Evolutionary conservation across 768 basidiomycete genomes (phyloP), one percentile per base, ranked within the genome.

Genomic region (Leccinum longicurvipes): DNA sequence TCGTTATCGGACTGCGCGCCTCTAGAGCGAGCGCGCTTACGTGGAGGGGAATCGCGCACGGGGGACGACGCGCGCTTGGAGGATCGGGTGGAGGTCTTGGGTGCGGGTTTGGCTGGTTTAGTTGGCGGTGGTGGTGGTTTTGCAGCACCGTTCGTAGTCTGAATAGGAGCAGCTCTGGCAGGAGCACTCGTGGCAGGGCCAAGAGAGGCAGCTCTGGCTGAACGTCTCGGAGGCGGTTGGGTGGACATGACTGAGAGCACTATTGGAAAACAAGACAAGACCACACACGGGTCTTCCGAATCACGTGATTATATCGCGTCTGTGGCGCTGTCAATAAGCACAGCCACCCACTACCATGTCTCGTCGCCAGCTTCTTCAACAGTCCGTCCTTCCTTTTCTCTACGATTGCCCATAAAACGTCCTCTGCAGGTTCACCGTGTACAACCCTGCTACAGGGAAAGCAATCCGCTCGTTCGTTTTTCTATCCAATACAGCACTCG

Each of bases 361-460:
- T n/a, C 34, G 19, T 25, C 55, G 21, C 17, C n/a, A n/a, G n/a
- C 36, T 32, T 14, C 49, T 46, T 14, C 51, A 54, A 24, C 59
- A 57, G 25, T 67, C 60, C 50, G 28, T n/a, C n/a, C n/a, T n/a
- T n/a, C n/a, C n/a, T n/a, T n/a, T n/a, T n/a, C n/a, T n/a, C n/a
- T n/a, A n/a, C n/a, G n/a, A n/a, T 29, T 29, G 28, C 28, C 5
- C 28, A 11, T 29, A 29, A 28, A 28, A 28, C 28, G 11, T 29
- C 10, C 28, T 15, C 15, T 21, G n/a, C n/a, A n/a, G n/a, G 19
- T 77, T 87, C 51, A 63, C 66, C 15, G 80, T 91, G 8, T 65
- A 66, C 44, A 89, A 90, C 67, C 89, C 90, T 11, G 87, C 90
- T 3, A 89, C 79, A 1, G 83, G 86, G 28, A 73, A 85, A 52